Conservation (phyloP, 108 stramenopile species). For the Cyclotella distinguenda region DNA sequence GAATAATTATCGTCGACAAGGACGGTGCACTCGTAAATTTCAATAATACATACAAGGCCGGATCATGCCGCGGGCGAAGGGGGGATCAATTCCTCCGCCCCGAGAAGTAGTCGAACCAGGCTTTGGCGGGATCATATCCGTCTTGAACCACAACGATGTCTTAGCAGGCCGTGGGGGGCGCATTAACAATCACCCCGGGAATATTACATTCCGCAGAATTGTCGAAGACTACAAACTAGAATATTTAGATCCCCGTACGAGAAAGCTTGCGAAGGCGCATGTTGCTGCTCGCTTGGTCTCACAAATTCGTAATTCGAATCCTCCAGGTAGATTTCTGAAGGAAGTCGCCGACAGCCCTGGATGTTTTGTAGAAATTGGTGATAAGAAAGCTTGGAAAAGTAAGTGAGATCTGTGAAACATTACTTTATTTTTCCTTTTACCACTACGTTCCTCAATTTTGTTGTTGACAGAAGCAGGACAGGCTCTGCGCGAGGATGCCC, state of each 20-base stretch:
- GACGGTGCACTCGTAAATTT: no score
- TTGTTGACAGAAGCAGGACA: conserved; percentile 43
- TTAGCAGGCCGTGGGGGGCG: conserved; percentile 50
- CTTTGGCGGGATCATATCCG: conserved; percentile 3
- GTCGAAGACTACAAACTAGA: conserved; percentile 48
- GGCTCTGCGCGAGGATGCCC: conserved; percentile 54
- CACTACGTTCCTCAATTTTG: background rate
- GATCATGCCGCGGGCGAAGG: conserved; percentile 10
- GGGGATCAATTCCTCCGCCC: conserved; percentile 10
- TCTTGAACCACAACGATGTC: conserved; percentile 17
- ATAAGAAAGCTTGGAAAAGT: conserved; percentile 55
- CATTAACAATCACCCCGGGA: conserved; percentile 58
- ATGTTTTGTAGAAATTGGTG: conserved; percentile 50
- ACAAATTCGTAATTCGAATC: conserved; percentile 43
- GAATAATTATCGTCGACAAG: no score
- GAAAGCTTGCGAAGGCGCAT: conserved; percentile 53
- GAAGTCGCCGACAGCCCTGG: conserved; percentile 53
- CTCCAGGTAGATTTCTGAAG: conserved; percentile 55
- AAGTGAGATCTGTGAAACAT: conserved; percentile 3
- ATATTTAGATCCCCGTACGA: conserved; percentile 42
- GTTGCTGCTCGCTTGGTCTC: conserved; percentile 44
- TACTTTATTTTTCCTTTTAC: background rate
- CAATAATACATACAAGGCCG: no score
- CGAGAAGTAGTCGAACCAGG: background rate
- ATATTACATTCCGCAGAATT: conserved; percentile 43